These are phyloP conservation scores for Pythium graminicola DNA, from an alignment of 352 stramenopile genomes.

Conservation along the genomic window DNA sequence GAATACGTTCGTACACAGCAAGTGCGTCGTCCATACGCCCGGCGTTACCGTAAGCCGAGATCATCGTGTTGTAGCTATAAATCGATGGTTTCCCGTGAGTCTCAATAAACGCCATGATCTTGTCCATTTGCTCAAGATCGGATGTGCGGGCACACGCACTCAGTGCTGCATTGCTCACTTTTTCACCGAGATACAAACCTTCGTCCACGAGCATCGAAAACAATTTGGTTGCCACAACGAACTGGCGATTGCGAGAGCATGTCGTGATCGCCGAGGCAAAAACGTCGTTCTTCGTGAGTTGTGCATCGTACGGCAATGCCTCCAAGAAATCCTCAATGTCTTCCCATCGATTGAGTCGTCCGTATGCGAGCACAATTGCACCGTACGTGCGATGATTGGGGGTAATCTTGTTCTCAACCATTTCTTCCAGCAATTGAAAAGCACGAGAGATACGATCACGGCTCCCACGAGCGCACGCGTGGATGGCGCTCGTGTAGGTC, in stretches of 20 bases:
- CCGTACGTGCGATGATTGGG: slow-evolving; percentile 76
- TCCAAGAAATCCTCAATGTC: slow-evolving; percentile 60
- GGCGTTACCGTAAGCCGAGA: slow-evolving; percentile 71
- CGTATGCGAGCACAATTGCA: slow-evolving; percentile 59
- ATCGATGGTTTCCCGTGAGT: slow-evolving; percentile 45
- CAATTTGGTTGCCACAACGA: slow-evolving; percentile 45
- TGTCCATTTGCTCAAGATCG: slow-evolving; percentile 47
- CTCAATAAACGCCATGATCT: slow-evolving; percentile 62
- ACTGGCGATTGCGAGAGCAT: slow-evolving; percentile 66
- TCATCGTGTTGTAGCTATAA: slow-evolving; percentile 82
- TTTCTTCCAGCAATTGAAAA: slow-evolving; percentile 70
- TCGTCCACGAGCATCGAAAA: slow-evolving; percentile 64
- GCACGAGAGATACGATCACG: slow-evolving; percentile 42
- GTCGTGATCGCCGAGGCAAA: slow-evolving; percentile 73
- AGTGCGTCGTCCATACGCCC: slow-evolving; percentile 58
- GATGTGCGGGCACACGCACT: slow-evolving; percentile 59
- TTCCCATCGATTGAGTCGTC: slow-evolving; percentile 57
- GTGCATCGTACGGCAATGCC: slow-evolving; percentile 48
- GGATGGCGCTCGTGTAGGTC: slow-evolving; percentile 77
- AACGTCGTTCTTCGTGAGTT: slow-evolving; percentile 51
- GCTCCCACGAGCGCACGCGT: slow-evolving; percentile 59
- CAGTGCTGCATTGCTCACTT: slow-evolving; percentile 63
- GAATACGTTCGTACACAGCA: slow-evolving; percentile 44
- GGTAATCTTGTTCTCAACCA: slow-evolving; percentile 47
- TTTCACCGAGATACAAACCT: slow-evolving; percentile 59